Conservation (phyloP, 192 early-diverging fungal genomes). For the Paraglomus brasilianum region DNA sequence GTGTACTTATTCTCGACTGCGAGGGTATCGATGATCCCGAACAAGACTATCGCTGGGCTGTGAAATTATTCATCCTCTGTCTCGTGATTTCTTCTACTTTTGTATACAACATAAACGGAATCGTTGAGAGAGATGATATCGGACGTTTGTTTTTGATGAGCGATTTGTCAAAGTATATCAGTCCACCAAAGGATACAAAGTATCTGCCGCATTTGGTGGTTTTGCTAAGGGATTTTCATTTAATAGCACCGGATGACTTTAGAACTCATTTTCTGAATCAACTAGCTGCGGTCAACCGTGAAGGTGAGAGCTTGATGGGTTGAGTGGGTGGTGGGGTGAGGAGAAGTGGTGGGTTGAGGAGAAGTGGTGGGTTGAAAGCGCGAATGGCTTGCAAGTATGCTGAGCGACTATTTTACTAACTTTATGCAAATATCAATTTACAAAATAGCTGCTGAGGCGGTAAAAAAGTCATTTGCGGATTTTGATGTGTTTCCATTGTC, state of each 20-base stretch:
- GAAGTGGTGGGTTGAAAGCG: no score
- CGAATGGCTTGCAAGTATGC: no score
- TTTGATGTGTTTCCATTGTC: constrained; percentile 4
- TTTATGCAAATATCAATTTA: neutral
- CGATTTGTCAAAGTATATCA: constrained; percentile 21
- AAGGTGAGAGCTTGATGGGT: no score
- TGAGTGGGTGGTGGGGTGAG: no score
- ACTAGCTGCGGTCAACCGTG: neutral
- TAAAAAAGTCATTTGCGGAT: constrained; percentile 6
- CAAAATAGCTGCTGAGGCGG: constrained; percentile 3
- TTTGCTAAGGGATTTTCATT: constrained; percentile 13
- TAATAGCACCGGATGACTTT: constrained; percentile 5
- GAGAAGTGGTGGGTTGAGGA: no score
- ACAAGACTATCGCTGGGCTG: constrained; percentile 17
- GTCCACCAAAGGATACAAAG: neutral
- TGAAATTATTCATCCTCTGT: constrained; percentile 24
- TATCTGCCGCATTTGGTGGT: constrained; percentile 22
- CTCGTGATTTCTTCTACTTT: constrained; percentile 21
- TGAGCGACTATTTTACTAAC: neutral
- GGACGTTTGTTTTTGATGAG: constrained; percentile 23
- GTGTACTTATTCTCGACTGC: constrained; percentile 18
- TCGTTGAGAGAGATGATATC: constrained; percentile 15
- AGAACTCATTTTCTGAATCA: constrained; percentile 5
- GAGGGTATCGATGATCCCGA: constrained; percentile 26
- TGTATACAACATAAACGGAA: constrained; percentile 26